Evolutionary conservation across 2,329 filamentous ascomycete species (phyloP), one percentile per base, ranked within the genome.

Genomic region (Microsporum audouinii): DNA sequence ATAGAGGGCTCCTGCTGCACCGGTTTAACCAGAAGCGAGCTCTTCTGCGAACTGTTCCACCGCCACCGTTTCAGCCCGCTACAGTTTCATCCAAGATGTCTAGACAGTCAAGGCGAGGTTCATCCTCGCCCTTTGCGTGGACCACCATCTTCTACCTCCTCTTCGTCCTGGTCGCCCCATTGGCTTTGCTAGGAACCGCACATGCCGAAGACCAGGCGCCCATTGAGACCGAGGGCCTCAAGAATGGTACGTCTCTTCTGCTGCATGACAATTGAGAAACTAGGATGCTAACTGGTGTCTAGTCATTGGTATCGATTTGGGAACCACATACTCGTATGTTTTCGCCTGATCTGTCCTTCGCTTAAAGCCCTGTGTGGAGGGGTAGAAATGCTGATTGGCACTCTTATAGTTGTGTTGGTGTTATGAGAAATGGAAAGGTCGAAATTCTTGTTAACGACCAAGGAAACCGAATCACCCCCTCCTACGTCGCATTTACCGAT

Each of bases 381-480:
- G 33, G 49, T 12, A 29, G 23, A 0, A 10, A 5, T 29, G 23
- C 12, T 53, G 55, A 64, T 67, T 70, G 62, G 68, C 62, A 57
- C 53, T 34, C n/a, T 51, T 84, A 85, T 79, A 87, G 84, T 71
- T 95, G 91, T 78, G 90, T 95, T 71, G 91, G 89, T 87, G 89
- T 95, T 75, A 95, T 95, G 90, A 88, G 91, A 75, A 88, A 90
- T 75, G 91, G 91, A 76, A 94, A 92, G 79, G 90, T 96, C 69
- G 90, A 96, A 73, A 96, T 96, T 79, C 83, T 96, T 70, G 89
- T 89, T 78, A 96, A 96, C 82, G 90, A 96, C 78, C 91, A 95
- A 82, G 90, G 90, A 82, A 91, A 95, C 85, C 88, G 90, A 81
- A 95, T 95, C 69, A 95, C 91, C 70, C 91, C 91, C 61, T 95